A percentile compares a stretch with the other conserved stretches of the same genome.
Conservation (phyloP, 2,329 filamentous ascomycete genomes). For the Corynespora cassiicola region DNA sequence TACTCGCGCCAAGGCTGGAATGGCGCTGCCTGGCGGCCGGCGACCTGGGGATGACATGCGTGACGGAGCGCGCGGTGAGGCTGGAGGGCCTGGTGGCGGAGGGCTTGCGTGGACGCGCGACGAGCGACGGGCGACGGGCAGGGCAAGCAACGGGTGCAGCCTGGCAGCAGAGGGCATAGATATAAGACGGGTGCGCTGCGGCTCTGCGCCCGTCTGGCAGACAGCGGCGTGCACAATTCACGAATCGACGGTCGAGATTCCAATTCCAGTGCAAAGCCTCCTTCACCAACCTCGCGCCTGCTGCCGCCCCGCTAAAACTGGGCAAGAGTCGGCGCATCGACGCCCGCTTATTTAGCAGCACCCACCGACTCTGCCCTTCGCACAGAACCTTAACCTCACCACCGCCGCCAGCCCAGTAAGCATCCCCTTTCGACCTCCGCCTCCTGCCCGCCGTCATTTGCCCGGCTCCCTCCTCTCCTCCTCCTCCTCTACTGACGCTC, state of each 20-base stretch:
- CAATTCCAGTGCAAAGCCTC: slow-evolving; percentile 34
- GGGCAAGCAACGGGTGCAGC: slow-evolving; percentile 32
- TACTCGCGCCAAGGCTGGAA: slow-evolving; percentile 33
- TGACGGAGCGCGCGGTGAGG: no score
- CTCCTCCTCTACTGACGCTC: slow-evolving; percentile 32
- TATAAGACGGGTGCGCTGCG: slow-evolving; percentile 1
- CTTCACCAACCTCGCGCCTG: slow-evolving; percentile 35
- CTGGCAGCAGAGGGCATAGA: slow-evolving; percentile 14
- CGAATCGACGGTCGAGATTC: no score
- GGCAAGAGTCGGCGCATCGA: slow-evolving; percentile 39
- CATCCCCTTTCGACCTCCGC: slow-evolving; percentile 30
- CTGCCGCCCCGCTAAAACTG: slow-evolving; percentile 45
- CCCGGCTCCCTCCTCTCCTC: slow-evolving; percentile 24
- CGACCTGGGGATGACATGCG: slow-evolving; percentile 22
- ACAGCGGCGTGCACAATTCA: slow-evolving; percentile 12
- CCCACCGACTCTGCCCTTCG: slow-evolving; percentile 48
- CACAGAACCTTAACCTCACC: slow-evolving; percentile 46
- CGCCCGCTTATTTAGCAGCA: slow-evolving; percentile 51
- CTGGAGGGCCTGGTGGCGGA: slow-evolving; percentile 40
- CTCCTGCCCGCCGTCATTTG: slow-evolving; percentile 32
- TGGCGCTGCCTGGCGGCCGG: slow-evolving; percentile 37
- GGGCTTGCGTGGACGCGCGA: slow-evolving; percentile 45
- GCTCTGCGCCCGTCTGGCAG: slow-evolving; percentile 8
- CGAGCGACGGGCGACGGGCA: no score
- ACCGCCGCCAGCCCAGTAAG: slow-evolving; percentile 42